Evolutionary conservation across 2,329 filamentous ascomycete species (phyloP).

Genomic region (Colletotrichum sojae): DNA sequence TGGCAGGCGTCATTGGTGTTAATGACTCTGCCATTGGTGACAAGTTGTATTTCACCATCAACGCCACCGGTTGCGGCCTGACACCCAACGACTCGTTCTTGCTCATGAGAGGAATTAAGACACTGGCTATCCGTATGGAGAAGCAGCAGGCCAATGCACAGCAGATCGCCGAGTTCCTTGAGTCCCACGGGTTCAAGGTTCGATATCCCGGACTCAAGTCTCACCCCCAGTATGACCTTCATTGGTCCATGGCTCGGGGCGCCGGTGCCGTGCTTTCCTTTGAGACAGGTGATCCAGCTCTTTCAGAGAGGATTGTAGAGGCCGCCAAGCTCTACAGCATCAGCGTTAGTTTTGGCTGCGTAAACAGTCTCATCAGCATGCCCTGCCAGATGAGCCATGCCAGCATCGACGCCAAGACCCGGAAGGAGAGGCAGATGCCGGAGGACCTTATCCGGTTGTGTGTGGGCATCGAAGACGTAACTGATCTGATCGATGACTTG

Average conservation of each 20-base stretch:
- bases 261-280: slow-evolving; percentile 96
- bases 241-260: slow-evolving; percentile 95
- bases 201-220: slow-evolving; percentile 94
- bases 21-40: slow-evolving; percentile 88
- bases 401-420: slow-evolving; percentile 95
- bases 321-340: slow-evolving; percentile 93
- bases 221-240: slow-evolving; percentile 95
- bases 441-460: slow-evolving; percentile 97
- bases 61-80: slow-evolving; percentile 93
- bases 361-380: slow-evolving; percentile 99
- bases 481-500: slow-evolving; percentile 94
- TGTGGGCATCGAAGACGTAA: slow-evolving; percentile 93
- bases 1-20: slow-evolving; percentile 96
- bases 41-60: slow-evolving; percentile 96
- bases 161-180: slow-evolving; percentile 91
- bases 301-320: slow-evolving; percentile 95
- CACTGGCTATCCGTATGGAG: slow-evolving; percentile 97
- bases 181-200: slow-evolving; percentile 91
- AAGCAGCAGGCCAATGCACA: slow-evolving; percentile 96
- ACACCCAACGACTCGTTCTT: slow-evolving; percentile 97
- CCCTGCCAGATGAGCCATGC: slow-evolving; percentile 99
- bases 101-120: slow-evolving; percentile 95
- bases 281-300: slow-evolving; percentile 87
- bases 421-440: slow-evolving; percentile 90
- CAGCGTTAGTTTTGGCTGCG: slow-evolving; percentile 96